These are phyloP conservation scores for Neonectria punicea DNA, from an alignment of 2,329 filamentous ascomycete genomes.

Conservation along the genomic window DNA sequence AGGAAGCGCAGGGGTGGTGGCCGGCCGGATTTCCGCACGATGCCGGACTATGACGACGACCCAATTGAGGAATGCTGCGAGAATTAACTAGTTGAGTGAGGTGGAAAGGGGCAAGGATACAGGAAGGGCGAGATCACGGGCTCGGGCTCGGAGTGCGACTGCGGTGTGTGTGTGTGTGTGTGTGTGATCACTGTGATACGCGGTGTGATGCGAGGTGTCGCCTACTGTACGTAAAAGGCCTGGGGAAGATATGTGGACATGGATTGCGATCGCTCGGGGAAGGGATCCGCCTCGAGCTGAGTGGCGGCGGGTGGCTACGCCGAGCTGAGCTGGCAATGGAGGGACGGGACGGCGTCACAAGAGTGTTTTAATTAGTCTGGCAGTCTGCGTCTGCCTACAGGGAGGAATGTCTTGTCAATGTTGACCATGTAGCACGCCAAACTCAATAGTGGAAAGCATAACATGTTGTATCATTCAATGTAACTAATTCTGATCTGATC, in stretches of 20 bases:
- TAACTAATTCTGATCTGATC: neutral
- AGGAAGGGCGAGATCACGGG: conserved; percentile 16
- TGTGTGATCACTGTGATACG: neutral
- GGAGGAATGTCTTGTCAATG: conserved; percentile 1
- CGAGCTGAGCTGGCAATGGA: conserved; percentile 10
- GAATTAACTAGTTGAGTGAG: conserved; percentile 7
- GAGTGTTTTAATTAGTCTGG: neutral
- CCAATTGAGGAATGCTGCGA: conserved; percentile 46
- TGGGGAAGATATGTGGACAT: conserved; percentile 6
- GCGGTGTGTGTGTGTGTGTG: conserved; percentile 2
- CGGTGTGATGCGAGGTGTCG: neutral
- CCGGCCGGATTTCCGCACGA: conserved; percentile 47
- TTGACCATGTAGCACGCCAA: neutral
- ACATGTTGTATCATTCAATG: neutral
- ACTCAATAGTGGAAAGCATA: conserved; percentile 1
- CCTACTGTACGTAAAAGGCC: neutral
- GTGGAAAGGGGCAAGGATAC: conserved; percentile 3
- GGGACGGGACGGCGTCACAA: conserved; percentile 8
- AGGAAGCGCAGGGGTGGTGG: conserved; percentile 35
- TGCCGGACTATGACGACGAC: conserved; percentile 48
- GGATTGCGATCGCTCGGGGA: conserved; percentile 13
- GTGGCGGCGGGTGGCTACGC: conserved; percentile 3
- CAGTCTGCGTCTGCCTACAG: conserved; percentile 4
- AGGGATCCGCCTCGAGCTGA: conserved; percentile 7
- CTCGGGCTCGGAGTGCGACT: conserved; percentile 6